These are phyloP conservation scores for Babesia bigemina DNA, from an alignment of 169 alveolate genomes.

Conservation along the genomic window DNA sequence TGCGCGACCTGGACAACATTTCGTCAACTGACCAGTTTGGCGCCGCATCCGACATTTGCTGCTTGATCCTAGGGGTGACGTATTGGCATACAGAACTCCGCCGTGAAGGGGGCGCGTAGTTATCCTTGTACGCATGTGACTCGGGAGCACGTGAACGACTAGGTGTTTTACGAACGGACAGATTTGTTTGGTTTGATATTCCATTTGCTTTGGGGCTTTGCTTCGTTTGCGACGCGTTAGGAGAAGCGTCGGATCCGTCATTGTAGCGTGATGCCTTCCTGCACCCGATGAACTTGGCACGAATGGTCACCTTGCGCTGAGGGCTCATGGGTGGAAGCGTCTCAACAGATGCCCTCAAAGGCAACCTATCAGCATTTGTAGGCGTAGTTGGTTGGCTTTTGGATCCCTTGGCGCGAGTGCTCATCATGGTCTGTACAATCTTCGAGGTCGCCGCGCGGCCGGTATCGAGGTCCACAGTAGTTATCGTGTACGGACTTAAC, in stretches of 20 bases:
- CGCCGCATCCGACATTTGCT: not conserved
- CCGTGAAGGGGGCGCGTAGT: not conserved
- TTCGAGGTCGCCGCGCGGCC: not conserved
- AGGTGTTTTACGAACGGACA: not conserved
- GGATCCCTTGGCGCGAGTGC: not conserved
- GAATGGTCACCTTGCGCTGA: conserved; percentile 6
- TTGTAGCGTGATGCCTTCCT: not conserved
- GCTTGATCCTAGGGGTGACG: not conserved
- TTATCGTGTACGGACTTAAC: not conserved
- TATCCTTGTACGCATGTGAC: not conserved
- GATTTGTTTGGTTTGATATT: not conserved
- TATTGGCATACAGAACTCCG: not conserved
- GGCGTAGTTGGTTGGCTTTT: not conserved
- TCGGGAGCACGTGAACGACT: not conserved
- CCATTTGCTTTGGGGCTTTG: not conserved
- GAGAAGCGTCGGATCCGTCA: not conserved
- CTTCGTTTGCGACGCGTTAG: too few species aligned
- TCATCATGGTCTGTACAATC: not conserved
- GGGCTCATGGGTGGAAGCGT: not conserved
- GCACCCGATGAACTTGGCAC: conserved; percentile 1
- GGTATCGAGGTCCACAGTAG: conserved; percentile 15
- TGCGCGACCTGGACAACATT: not conserved
- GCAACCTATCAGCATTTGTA: not conserved
- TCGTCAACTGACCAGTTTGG: conserved; percentile 15
- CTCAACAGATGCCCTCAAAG: not conserved